Evolutionary conservation across 2,329 filamentous ascomycete genomes (phyloP), one percentile per base, ranked within the genome.

Genomic region (Fusarium setosum): DNA sequence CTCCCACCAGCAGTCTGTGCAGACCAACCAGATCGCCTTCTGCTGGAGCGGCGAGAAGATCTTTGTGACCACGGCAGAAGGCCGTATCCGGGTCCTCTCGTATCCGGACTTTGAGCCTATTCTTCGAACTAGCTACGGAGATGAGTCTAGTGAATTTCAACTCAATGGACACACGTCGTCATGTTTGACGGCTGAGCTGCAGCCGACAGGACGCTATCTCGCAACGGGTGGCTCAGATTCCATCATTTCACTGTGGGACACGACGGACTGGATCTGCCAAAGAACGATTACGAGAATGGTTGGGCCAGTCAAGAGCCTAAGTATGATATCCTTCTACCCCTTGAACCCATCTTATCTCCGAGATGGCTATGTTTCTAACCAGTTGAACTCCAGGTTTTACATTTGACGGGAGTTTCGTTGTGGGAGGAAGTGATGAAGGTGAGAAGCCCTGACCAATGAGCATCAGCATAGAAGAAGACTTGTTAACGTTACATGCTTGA

Each of bases 231-330:
- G 91, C 10, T 88, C 89, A 10, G 92, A 95, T 72, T 91, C 90
- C 2, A 85, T 93, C 49, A 90, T 94, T 67, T 84, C 90, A 6
- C 81, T 95, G 4, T 95, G 92, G 90, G 91, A 94, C 71, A 94
- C 92, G 4, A 84, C 84, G 37, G 89, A 92, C 67, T 94, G 91
- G 90, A 87, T 92, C 56, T 94, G 91, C 73, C 86, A 90, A 71
- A 85, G 89, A 61, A 93, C 91, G 1, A 82, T 94, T 38, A 88
- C 88, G 32, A 84, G 86, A 69, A 90, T 92, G 81, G 83, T 85
- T 10, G 90, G 90, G 2, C 88, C 91, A 4, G 88, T 94, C 24
- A 85, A 87, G 72, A 92, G 87, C 73, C 83, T 94, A 56, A 88
- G 86, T 88, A 76, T 61, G 84, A 79, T 45, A 23, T 24, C 24